These are phyloP conservation scores for Biscutella laevigata DNA, from an alignment of 441 rosid genomes.

Conservation along the genomic window DNA sequence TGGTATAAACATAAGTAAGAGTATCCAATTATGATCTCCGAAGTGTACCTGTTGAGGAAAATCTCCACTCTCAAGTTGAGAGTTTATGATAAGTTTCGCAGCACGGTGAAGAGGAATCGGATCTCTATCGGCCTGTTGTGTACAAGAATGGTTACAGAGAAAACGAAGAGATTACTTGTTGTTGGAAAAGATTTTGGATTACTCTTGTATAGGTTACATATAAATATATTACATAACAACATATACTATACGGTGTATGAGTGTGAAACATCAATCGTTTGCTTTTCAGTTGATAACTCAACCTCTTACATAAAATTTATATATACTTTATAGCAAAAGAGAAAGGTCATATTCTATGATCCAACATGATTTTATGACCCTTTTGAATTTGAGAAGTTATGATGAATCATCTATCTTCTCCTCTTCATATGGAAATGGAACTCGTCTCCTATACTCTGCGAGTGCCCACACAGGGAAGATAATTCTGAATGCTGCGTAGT, in stretches of 20 bases:
- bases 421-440: conserved; percentile 20
- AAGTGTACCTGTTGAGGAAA: conserved; percentile 57
- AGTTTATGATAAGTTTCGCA: conserved; percentile 56
- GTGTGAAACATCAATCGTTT: no score
- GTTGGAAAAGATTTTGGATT: conserved; percentile 1
- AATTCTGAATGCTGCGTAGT: conserved; percentile 26
- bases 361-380: background rate
- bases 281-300: conserved; percentile 18
- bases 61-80: conserved; percentile 52
- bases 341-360: background rate
- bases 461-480: conserved; percentile 33
- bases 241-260: no score
- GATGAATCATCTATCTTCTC: conserved; percentile 5
- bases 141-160: background rate
- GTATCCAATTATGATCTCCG: background rate
- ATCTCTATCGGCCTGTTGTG: conserved; percentile 44
- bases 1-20: background rate
- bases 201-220: conserved; percentile 10
- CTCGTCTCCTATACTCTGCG: conserved; percentile 29
- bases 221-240: background rate
- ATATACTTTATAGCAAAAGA: conserved; percentile 10
- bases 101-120: conserved; percentile 55
- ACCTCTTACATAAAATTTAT: conserved; percentile 13
- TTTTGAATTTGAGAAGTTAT: conserved; percentile 7
- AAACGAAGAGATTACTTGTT: conserved; percentile 6